Evolutionary conservation across 495 filamentous ascomycete genomes (phyloP), one percentile per base, ranked within the genome.

Genomic region (Penicillium turbatum): DNA sequence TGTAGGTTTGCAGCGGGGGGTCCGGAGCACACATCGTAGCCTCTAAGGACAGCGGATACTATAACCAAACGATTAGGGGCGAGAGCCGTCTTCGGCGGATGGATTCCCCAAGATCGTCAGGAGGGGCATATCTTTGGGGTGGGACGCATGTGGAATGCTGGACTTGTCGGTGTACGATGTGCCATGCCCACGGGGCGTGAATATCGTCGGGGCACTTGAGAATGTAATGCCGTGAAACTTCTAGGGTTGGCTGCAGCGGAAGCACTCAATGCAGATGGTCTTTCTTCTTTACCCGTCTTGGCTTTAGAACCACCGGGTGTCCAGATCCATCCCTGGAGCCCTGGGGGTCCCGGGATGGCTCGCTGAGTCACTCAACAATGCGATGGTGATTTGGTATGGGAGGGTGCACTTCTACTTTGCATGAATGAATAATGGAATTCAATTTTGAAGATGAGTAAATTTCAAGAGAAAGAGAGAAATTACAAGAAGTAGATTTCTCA

Each of bases 21-120:
- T n/a, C 35, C 24, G 27, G 19, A 32, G 21, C 21, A 24, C 21
- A 24, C 21, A 24, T 24, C 36, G 16, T 50, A 29, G 34, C 32
- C 30, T 35, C 37, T 5, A 17, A 36, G 11, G 30, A 19, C 21
- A 24, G 42, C 38, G 48, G 27, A 27, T 51, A 35, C 32, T 32
- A 34, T 36, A 43, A 43, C 30, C 49, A 42, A 17, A 24, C 37
- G 31, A 51, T 32, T 27, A 35, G 37, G 49, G 29, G n/a, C 16
- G 0, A 51, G 17, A 40, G 31, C 48, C 48, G 49, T 51, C 38
- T 42, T 43, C 38, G 38, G 48, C 37, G 43, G 32, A 48, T 37
- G 31, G 32, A 38, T 34, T 15, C 38, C 47, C 7, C 21, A 43
- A 41, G 49, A 51, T 51, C 49, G 49, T 51, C 49, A 51, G 38